A percentile compares a stretch with the other conserved stretches of the same genome.
Evolutionary conservation across 305 asterid species (phyloP).

Genomic region (Rubia peregrina): DNA sequence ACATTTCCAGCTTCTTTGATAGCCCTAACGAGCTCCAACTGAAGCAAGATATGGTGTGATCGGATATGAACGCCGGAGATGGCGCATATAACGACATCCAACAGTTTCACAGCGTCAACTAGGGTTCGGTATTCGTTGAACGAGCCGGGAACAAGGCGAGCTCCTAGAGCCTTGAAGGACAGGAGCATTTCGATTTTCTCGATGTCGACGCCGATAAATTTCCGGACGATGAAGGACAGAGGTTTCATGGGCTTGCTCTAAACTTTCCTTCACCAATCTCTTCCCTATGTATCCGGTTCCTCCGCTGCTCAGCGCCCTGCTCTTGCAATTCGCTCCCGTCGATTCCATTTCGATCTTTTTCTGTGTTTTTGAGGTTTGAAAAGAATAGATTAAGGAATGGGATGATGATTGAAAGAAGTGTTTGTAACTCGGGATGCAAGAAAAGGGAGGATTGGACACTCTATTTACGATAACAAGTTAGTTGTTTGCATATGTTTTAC

Average conservation of each 20-base stretch:
- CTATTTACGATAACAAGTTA: neutral
- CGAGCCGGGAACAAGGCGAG: constrained; percentile 37
- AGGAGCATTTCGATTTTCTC: constrained; percentile 41
- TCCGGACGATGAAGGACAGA: constrained; percentile 27
- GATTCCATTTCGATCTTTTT: neutral
- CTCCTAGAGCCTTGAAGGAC: constrained; percentile 38
- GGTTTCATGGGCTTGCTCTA: constrained; percentile 28
- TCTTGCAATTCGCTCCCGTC: constrained; percentile 4
- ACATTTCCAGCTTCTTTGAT: constrained; percentile 63
- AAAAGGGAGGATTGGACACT: neutral
- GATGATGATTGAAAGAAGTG: neutral
- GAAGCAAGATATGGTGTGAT: constrained; percentile 42
- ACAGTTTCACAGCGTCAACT: constrained; percentile 47
- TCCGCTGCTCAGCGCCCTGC: constrained; percentile 32
- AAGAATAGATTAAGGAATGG: neutral
- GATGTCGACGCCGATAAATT: constrained; percentile 31
- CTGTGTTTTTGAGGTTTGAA: neutral
- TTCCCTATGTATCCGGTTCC: constrained; percentile 38
- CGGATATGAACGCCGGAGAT: constrained; percentile 47
- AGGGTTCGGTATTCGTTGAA: constrained; percentile 33
- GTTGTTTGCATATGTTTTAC: neutral
- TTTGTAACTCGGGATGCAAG: neutral
- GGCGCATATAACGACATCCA: constrained; percentile 51
- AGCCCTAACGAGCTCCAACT: constrained; percentile 48
- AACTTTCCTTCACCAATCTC: constrained; percentile 31